Base-by-base conservation (phyloP, 208 protist species). In the Acanthamoeba culbertsoni region DNA sequence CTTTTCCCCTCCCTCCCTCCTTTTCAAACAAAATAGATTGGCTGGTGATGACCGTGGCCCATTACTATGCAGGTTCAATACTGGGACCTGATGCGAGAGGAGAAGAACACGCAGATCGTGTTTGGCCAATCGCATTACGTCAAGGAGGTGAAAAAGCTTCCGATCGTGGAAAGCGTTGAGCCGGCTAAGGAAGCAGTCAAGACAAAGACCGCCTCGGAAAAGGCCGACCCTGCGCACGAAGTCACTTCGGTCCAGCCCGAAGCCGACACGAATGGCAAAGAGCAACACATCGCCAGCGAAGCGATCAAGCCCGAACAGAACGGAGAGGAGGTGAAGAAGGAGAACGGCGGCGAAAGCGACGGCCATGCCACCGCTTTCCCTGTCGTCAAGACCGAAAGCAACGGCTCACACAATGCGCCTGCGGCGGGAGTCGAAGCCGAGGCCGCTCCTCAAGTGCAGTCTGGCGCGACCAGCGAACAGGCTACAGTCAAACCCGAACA, bases 41-140 rank as follows among this genome's bases (percentile, higher is more conserved):
- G 31, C 31, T 10, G 10, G 7, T 3, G 59, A 23, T 55, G 8
- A 18, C 8, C 48, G 48, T 23, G 7, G 62, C 33, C 20, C 16
- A 42, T 14, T 51, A 12, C 20, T 20, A n/a, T 84, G 7, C 73
- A 84, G 73, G 73, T 84, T 20, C 42, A n/a, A 10, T 84, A 84
- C 45, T 90, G 82, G 82, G 82, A 90, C 23, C 42, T 90, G 82
- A 68, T 90, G 53, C 45, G 42, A 7, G 82, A 45, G 45, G 82
- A 90, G 31, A 71, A 62, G 57, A 48, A 90, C 42, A 71, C 73
- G 42, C 20, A 37, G 7, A 14, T 31, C n/a, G n/a, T 84, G 28
- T 84, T 84, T 55, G 82, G 82, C 31, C 33, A 68, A 68, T 28
- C 82, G 42, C 33, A 23, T 26, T 90, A 68, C 53, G 82, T 90